Conservation (phyloP, 2,329 filamentous ascomycete genomes). For the Botryotinia globosa region DNA sequence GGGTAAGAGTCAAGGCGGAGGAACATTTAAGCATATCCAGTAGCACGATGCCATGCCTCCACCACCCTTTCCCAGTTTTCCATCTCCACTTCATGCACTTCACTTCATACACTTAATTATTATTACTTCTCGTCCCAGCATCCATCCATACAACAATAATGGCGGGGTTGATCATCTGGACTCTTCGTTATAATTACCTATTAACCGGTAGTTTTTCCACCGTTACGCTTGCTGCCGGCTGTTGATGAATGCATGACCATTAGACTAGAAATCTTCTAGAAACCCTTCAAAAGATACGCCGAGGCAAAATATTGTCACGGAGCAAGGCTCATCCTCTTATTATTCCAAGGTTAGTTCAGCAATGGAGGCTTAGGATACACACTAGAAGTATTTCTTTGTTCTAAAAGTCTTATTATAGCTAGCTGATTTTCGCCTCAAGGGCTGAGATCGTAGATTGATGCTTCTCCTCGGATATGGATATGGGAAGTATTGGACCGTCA, state of each 20-base stretch:
- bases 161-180: not conserved
- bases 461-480: not conserved
- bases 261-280: not conserved
- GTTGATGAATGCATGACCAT: not conserved
- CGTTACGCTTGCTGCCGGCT: too few relatives aligned
- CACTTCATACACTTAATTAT: too few relatives aligned
- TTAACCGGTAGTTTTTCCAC: not conserved
- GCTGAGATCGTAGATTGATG: not conserved
- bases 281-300: not conserved
- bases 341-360: too few relatives aligned
- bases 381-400: slow-evolving; percentile 6
- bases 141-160: not conserved
- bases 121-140: not conserved
- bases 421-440: not conserved
- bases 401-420: too few relatives aligned
- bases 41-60: not conserved
- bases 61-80: not conserved
- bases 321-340: slow-evolving; percentile 5
- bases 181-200: not conserved
- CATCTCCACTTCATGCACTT: not conserved
- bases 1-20: not conserved
- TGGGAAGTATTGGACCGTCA: not conserved
- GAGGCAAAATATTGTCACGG: slow-evolving; percentile 1
- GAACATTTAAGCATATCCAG: not conserved
- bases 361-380: not conserved